phyloP scores from a whole-genome alignment of 768 basidiomycete species.

The Calocybe gangraenosa region DNA sequence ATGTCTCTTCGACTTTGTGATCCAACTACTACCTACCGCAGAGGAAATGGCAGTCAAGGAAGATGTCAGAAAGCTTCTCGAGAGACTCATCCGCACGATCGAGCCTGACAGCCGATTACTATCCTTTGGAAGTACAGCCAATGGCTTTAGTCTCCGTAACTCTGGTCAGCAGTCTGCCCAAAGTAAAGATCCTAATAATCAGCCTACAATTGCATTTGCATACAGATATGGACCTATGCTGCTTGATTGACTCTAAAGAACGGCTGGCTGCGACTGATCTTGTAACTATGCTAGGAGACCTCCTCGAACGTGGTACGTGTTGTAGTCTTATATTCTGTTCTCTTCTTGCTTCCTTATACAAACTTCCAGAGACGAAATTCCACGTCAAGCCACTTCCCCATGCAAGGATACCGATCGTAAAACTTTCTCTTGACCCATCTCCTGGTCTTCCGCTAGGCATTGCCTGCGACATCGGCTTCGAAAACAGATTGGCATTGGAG shows the following conservation, averaged over 20 bases:
- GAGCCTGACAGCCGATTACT: constrained; percentile 87
- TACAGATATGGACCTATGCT: constrained; percentile 97
- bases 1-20: constrained; percentile 89
- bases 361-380: constrained; percentile 79
- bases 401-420: constrained; percentile 98
- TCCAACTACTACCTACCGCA: constrained; percentile 83
- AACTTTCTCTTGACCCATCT: constrained; percentile 87
- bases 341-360: neutral
- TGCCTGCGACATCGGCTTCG: constrained; percentile 97
- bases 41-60: constrained; percentile 95
- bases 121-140: constrained; percentile 95
- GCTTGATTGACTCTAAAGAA: constrained; percentile 86
- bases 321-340: neutral
- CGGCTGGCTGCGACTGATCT: constrained; percentile 81
- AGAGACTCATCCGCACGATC: constrained; percentile 92
- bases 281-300: constrained; percentile 89
- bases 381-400: constrained; percentile 94
- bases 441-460: constrained; percentile 81
- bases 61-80: constrained; percentile 90
- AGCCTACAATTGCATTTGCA: constrained; percentile 2
- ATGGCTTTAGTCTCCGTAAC: constrained; percentile 94
- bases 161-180: constrained; percentile 54
- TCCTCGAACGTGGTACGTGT: constrained; percentile 84
- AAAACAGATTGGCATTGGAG: constrained; percentile 94
- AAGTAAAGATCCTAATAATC: neutral